Evolutionary conservation across 164 flowering plant genomes (phyloP).

Genomic region (Vitis labrusca): DNA sequence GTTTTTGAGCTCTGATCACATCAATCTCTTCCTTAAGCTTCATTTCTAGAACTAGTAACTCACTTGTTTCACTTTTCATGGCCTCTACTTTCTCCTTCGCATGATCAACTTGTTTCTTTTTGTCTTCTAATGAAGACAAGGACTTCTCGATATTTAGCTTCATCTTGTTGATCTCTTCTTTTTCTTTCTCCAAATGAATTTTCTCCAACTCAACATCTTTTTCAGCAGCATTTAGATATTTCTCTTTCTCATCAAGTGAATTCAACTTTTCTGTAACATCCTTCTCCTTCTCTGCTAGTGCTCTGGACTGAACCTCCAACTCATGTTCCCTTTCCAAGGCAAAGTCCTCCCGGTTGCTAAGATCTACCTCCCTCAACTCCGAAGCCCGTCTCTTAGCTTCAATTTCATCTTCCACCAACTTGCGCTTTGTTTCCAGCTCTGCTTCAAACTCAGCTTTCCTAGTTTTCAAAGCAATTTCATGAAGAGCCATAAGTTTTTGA

Average conservation of each 20-base stretch:
- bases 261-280: slow-evolving; percentile 45
- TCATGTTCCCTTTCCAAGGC: slow-evolving; percentile 65
- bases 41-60: slow-evolving; percentile 58
- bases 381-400: slow-evolving; percentile 69
- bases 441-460: slow-evolving; percentile 62
- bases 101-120: slow-evolving; percentile 46
- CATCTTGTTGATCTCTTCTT: slow-evolving; percentile 43
- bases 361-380: slow-evolving; percentile 81
- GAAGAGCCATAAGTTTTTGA: slow-evolving; percentile 49
- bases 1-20: slow-evolving; percentile 62
- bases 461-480: slow-evolving; percentile 46
- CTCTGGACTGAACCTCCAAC: slow-evolving; percentile 45
- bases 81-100: slow-evolving; percentile 59
- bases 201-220: slow-evolving; percentile 47
- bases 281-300: slow-evolving; percentile 54
- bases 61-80: slow-evolving; percentile 63
- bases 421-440: slow-evolving; percentile 55
- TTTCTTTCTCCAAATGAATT: slow-evolving; percentile 49
- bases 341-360: slow-evolving; percentile 60
- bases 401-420: slow-evolving; percentile 69
- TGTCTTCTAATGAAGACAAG: slow-evolving; percentile 45
- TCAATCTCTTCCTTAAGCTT: slow-evolving; percentile 93
- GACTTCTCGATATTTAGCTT: slow-evolving; percentile 51
- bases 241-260: slow-evolving; percentile 60
- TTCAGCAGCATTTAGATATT: slow-evolving; percentile 39